Conservation (phyloP, 129 eudicot genomes). For the Saposhnikovia divaricata region DNA sequence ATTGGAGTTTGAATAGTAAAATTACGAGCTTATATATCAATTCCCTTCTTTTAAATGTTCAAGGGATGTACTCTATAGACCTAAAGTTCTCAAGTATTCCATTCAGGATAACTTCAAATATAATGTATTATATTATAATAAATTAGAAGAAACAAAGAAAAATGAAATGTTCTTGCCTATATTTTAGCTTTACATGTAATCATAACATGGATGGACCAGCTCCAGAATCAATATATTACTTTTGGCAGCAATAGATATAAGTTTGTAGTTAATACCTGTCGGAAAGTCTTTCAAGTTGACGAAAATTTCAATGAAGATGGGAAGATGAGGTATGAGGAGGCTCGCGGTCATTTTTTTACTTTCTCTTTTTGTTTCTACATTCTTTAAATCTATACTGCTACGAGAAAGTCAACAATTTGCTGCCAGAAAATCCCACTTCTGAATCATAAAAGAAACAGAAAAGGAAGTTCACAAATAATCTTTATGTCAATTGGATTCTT, state of each 20-base stretch:
- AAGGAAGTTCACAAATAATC: neutral
- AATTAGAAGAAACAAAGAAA: too few relatives aligned
- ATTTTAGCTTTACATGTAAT: neutral
- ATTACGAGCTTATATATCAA: too few relatives aligned
- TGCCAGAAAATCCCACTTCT: neutral
- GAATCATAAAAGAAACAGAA: neutral
- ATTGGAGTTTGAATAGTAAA: too few relatives aligned
- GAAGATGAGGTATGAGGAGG: neutral
- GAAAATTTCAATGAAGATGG: neutral
- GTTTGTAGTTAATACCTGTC: neutral
- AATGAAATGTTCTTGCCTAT: too few relatives aligned
- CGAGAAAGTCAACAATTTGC: neutral
- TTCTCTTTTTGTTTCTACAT: neutral
- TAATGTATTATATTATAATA: neutral
- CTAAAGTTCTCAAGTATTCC: neutral
- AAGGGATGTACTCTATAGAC: too few relatives aligned
- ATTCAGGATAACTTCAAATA: neutral
- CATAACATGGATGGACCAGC: neutral
- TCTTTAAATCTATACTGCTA: too few relatives aligned
- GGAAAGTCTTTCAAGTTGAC: neutral
- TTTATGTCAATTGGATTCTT: neutral
- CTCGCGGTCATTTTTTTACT: neutral
- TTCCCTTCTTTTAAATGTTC: too few relatives aligned
- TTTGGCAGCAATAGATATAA: neutral
- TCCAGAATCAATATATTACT: too few relatives aligned